Conservation (phyloP, 2,329 filamentous ascomycete genomes). For the Neopestalotiopsis clavispora region DNA sequence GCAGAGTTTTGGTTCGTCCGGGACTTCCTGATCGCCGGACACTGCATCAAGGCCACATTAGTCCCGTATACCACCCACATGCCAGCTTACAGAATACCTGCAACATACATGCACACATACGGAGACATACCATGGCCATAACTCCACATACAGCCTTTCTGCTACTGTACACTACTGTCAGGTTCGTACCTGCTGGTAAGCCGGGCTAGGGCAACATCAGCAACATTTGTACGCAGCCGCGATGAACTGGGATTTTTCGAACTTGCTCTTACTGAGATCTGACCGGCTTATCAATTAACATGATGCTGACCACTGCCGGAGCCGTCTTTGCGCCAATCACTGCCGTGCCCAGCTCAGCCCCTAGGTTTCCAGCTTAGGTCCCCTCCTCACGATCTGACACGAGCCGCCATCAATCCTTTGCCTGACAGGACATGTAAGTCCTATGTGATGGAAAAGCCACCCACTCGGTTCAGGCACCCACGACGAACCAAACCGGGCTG, state of each 20-base stretch:
- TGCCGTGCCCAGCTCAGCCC: conserved; percentile 6
- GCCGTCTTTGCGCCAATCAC: conserved; percentile 15
- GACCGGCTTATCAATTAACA: background rate
- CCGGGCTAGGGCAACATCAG: background rate
- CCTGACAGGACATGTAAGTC: background rate
- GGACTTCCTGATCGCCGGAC: background rate
- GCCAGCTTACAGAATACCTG: background rate
- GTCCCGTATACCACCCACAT: background rate
- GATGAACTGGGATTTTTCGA: background rate
- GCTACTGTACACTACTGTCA: background rate
- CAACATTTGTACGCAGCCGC: background rate
- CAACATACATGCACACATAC: too few relatives aligned
- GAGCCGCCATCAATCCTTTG: conserved; percentile 2
- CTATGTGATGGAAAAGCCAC: background rate
- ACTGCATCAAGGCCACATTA: background rate
- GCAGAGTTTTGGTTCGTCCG: background rate
- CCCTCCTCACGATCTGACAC: conserved; percentile 11
- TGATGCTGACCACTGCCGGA: background rate
- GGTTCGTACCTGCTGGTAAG: background rate
- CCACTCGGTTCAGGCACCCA: background rate
- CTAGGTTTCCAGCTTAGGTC: background rate
- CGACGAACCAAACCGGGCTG: background rate
- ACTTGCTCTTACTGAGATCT: background rate
- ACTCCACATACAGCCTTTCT: background rate
- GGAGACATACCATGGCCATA: too few relatives aligned